Base-by-base conservation (phyloP, 257 asterid species). In the Prunella vulgaris region DNA sequence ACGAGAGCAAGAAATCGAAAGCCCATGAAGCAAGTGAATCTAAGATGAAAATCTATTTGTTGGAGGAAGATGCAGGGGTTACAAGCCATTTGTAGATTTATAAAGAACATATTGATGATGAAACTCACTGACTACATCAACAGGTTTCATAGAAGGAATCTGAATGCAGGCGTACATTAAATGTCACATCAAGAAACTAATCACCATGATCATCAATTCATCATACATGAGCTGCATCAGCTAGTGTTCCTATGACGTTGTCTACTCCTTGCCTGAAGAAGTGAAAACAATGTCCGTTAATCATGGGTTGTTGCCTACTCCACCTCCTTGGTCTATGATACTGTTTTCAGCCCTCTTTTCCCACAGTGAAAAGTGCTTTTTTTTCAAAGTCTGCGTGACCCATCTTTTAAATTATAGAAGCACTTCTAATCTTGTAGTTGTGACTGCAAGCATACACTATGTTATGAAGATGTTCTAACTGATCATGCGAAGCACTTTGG, bases 51-150 rank as follows among this genome's bases (percentile, higher is more conserved):
- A 60, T 38, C 48, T 73, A 68, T 73, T 42, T 78, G 30, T 56
- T 62, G 72, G 73, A 69, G 61, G 33, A 42, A 8, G 77, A 17
- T 65, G 73, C 46, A 48, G 72, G 78, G 20, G 10, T 5, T 56
- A 32, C 35, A 10, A 25, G 56, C 56, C 59, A 64, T 21, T 49
- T 57, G 0, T 46, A 68, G 35, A 56, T 58, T n/a, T 58, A 14
- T 28, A 17, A 27, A 14, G 42, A 27, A 8, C 28, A 35, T 35
- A 14, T 33, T 61, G 51, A 33, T 7, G 51, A 61, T 10, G 30
- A 1, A 22, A 33, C 10, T 61, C 21, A 7, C 66, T 10, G 48
- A 7, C 18, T 30, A 30, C 27, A 60, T 60, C 48, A 0, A 60
- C 0, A 54, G 32, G 61, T 56, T 56, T 28, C 61, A 24, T 6